Percentiles rank a stretch among this genome's conserved stretches.
phyloP scores from a whole-genome alignment of 805 yeast genomes.

The Groenewaldozyma salmanticensis region DNA sequence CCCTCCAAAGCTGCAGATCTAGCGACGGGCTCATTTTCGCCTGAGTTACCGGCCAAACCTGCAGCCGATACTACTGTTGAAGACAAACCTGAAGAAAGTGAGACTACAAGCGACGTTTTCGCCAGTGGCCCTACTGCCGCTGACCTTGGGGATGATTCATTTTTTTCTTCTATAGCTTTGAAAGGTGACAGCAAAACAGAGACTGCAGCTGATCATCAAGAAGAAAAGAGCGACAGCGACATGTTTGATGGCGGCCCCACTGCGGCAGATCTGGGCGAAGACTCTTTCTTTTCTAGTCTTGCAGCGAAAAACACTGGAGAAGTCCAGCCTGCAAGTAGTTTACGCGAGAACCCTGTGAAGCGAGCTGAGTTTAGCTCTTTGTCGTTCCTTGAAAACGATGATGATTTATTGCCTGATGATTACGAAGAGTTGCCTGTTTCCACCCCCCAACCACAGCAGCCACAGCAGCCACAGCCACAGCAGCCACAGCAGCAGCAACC shows the following conservation, averaged over 20 bases:
- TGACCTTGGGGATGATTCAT: too few relatives aligned
- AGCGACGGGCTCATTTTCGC: too few relatives aligned
- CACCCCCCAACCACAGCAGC: constrained; percentile 3
- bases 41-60: too few relatives aligned
- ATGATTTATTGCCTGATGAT: constrained; percentile 25
- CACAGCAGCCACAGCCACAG: constrained; percentile 2
- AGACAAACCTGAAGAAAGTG: background rate
- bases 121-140: too few relatives aligned
- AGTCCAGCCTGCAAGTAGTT: background rate
- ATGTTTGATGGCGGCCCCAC: too few relatives aligned
- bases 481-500: constrained; percentile 2
- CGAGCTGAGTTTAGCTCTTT: constrained; percentile 10
- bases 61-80: too few relatives aligned
- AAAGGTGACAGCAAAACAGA: too few relatives aligned
- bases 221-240: background rate
- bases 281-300: background rate
- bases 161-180: too few relatives aligned
- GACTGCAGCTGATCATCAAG: background rate
- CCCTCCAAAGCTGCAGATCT: too few relatives aligned
- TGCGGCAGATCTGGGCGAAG: background rate
- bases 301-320: background rate
- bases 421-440: constrained; percentile 10
- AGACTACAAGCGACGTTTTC: too few relatives aligned
- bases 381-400: constrained; percentile 27
- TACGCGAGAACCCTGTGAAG: too few relatives aligned